Base-by-base conservation (phyloP, 2,329 filamentous ascomycete genomes). In the Exophiala aquamarina region DNA sequence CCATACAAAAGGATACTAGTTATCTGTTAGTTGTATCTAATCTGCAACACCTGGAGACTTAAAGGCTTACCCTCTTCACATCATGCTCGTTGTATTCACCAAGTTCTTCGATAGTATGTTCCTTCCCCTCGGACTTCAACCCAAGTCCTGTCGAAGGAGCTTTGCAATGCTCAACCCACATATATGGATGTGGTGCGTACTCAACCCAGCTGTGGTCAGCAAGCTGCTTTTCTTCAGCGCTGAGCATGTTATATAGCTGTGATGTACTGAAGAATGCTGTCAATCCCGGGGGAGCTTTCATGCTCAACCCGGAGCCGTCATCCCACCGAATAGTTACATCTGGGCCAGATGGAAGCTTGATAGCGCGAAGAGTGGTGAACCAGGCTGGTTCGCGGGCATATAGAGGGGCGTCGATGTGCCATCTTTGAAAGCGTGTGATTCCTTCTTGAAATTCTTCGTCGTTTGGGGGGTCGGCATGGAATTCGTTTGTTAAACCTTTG, bases 401-500 rank as follows among this genome's bases (percentile, higher is more conserved):
- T 1, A 73, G 61, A 1, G 71, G 69, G 4, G 69, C 72, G 47
- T 75, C 71, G 13, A 74, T 70, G 48, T 75, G 72, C 72, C 72
- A 75, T 21, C 68, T 59, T 35, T 74, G 70, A 44, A 74, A 74
- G 5, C 71, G 68, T 1, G 69, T 72, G 34, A 70, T 63, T 4
- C 72, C 71, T 4, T 59, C 53, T 2, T 63, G 54, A 46, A 73
- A 73, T 3, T 71, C 66, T 1, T 62, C 61, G 4, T 58, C 44
- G 1, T 60, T 44, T 9, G 70, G 63, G 10, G 60, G 54, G 4
- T 63, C 57, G 5, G 59, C 58, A 40, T 75, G 70, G 54, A 63
- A 73, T 35, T 65, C 63, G 51, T 73, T 67, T 14, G 59, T 61
- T 13, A 65, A 58, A 3, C 49, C 52, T 36, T 41, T 47, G 52